Evolutionary conservation across 1,139 yeast genomes (phyloP), one percentile per base, ranked within the genome.

Genomic region (Kodamaea sp.): DNA sequence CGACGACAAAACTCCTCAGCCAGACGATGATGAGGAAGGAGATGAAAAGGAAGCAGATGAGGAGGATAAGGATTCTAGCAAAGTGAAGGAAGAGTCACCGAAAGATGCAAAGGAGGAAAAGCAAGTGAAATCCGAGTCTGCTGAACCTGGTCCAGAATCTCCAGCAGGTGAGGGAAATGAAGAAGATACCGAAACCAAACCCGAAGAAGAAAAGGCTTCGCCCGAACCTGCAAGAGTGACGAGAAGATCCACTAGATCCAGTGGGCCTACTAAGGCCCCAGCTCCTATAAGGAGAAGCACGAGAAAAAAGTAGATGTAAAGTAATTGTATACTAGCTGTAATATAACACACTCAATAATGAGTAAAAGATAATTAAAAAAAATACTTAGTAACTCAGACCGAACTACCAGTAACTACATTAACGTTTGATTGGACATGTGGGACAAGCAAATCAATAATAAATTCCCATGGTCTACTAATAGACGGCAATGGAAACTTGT

Each of bases 231-330:
- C 29, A 3, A 22, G 27, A 9, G 22, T 27, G 7, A 50, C 60
- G 7, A 44, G 66, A 34, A 42, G 65, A 29, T 42, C 60, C 11
- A 51, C 58, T 13, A 44, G 65, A 21, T 51, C 59, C 10, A 42
- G 50, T 8, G 46, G 43, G 13, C 48, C 41, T 28, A n/a, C n/a
- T n/a, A n/a, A n/a, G n/a, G 28, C 45, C 3, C 41, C 47, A 1
- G 19, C 28, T 22, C 59, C 60, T 4, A 35, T 53, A 4, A 48
- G 65, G 40, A 48, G 65, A 40, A 57, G 63, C 29, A 42, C 57
- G 15, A 40, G 65, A 30, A 57, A 48, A 39, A 58, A 48, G 44
- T 57, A 41, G 31, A 18, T 11, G 13, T 31, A 21, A 26, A 11
- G 9, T 22, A 18, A 18, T 21, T 25, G 25, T 26, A 30, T 30